These are phyloP conservation scores for Parafenestella ontariensis DNA, from an alignment of 2,329 filamentous ascomycete genomes.

Conservation along the genomic window DNA sequence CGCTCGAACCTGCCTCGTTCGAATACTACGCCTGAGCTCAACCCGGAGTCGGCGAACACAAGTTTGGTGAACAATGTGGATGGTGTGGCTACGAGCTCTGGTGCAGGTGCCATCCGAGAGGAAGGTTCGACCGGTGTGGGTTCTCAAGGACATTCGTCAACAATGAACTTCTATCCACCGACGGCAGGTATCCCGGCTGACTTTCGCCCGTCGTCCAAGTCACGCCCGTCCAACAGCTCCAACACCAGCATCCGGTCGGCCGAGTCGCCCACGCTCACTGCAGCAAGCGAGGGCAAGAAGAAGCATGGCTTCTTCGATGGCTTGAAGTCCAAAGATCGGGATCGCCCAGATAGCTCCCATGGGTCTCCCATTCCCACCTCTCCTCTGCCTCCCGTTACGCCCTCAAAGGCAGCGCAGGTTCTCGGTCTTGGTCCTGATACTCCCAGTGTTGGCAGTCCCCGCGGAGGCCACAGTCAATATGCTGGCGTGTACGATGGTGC, in stretches of 20 bases:
- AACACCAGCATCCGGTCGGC: not conserved
- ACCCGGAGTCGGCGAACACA: slow-evolving; percentile 3
- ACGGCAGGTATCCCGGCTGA: slow-evolving; percentile 3
- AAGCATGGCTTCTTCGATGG: slow-evolving; percentile 23
- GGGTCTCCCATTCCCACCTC: slow-evolving; percentile 8
- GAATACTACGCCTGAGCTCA: slow-evolving; percentile 21
- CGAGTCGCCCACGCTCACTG: slow-evolving; percentile 8
- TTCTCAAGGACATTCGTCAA: slow-evolving; percentile 2
- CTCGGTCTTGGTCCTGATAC: slow-evolving; percentile 19
- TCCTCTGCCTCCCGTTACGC: slow-evolving; percentile 26
- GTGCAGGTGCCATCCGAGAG: not conserved
- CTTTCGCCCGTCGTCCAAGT: not conserved
- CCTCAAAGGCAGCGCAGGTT: slow-evolving; percentile 30
- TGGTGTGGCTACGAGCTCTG: not conserved
- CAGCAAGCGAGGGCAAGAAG: slow-evolving; percentile 18
- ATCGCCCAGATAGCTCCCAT: slow-evolving; percentile 11
- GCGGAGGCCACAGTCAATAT: not conserved
- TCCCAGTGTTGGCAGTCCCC: not conserved
- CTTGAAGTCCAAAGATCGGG: slow-evolving; percentile 18
- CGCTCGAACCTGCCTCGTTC: slow-evolving; percentile 22
- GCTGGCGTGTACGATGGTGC: slow-evolving; percentile 4
- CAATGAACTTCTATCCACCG: slow-evolving; percentile 1
- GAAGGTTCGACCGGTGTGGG: slow-evolving; percentile 5
- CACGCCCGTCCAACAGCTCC: slow-evolving; percentile 1
- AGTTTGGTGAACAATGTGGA: slow-evolving; percentile 5